Conservation (phyloP, 225 moss, liverwort and hornwort genomes). For the Pseudoscleropodium purum region DNA sequence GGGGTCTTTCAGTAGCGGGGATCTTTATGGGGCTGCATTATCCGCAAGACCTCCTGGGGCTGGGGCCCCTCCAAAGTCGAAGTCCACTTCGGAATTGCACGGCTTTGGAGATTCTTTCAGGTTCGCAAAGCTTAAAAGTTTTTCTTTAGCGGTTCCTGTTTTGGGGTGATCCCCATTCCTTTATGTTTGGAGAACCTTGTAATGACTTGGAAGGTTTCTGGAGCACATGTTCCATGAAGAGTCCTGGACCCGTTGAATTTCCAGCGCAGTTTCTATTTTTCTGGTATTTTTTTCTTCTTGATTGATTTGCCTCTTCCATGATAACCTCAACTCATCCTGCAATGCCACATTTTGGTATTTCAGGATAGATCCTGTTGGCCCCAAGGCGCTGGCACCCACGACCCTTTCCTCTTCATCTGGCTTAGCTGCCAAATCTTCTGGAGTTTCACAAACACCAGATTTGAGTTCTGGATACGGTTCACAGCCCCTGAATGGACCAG, state of each 20-base stretch:
- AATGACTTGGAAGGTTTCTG: not conserved
- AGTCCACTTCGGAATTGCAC: conserved; percentile 49
- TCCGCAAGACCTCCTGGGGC: conserved; percentile 37
- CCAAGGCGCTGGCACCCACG: conserved; percentile 49
- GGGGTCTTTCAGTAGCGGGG: conserved; percentile 40
- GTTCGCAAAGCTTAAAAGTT: not conserved
- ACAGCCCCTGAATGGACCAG: conserved; percentile 26
- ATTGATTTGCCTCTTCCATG: not conserved
- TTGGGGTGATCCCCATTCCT: not conserved
- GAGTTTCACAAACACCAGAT: conserved; percentile 24
- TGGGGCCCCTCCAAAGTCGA: conserved; percentile 34
- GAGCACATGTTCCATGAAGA: not conserved
- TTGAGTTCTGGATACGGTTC: conserved; percentile 46
- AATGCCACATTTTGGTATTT: conserved; percentile 8
- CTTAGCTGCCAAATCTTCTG: conserved; percentile 18
- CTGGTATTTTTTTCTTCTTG: not conserved
- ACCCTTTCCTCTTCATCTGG: conserved; percentile 25
- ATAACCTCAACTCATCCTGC: not conserved
- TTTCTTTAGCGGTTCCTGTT: not conserved
- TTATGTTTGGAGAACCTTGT: not conserved
- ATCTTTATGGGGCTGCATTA: conserved; percentile 48
- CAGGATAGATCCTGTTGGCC: conserved; percentile 35
- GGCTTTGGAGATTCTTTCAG: conserved; percentile 62
- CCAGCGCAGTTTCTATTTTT: not conserved
- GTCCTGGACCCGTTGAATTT: not conserved